phyloP scores from a whole-genome alignment of 176 grass and related monocot species.

The Carex kokanica region DNA sequence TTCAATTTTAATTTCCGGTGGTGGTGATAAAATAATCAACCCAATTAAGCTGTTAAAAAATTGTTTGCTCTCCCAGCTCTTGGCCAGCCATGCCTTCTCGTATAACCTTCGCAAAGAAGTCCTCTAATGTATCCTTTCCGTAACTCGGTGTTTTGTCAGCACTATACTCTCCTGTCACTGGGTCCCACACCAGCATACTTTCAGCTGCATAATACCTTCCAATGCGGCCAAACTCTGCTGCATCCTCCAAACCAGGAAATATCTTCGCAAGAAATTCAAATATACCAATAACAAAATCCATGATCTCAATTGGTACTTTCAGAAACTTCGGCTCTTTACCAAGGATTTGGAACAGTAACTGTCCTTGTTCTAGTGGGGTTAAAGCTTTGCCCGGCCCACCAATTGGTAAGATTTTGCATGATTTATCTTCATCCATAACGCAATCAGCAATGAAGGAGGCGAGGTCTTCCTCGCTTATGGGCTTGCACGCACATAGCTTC shows the following conservation, averaged over 20 bases:
- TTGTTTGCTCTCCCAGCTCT: constrained; percentile 88
- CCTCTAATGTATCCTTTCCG: constrained; percentile 76
- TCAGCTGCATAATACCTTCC: constrained; percentile 93
- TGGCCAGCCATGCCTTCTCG: constrained; percentile 81
- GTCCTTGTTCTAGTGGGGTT: constrained; percentile 80
- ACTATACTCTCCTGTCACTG: constrained; percentile 77
- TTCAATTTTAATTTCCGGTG: constrained; percentile 1
- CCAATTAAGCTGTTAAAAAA: constrained; percentile 49
- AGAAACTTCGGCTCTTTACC: constrained; percentile 85
- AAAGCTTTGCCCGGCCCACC: constrained; percentile 86
- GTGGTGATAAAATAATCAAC: background rate
- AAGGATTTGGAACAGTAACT: constrained; percentile 72
- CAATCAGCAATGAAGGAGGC: constrained; percentile 79
- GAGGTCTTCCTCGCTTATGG: constrained; percentile 95
- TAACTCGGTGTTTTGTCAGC: constrained; percentile 84
- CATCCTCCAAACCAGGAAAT: constrained; percentile 70
- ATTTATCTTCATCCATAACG: constrained; percentile 57
- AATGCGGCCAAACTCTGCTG: constrained; percentile 80
- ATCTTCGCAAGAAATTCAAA: constrained; percentile 64
- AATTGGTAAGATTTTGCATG: constrained; percentile 66
- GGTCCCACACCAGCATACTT: constrained; percentile 82
- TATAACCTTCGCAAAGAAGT: constrained; percentile 70
- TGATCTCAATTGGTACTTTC: constrained; percentile 84
- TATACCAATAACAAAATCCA: constrained; percentile 73
- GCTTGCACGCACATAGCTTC: constrained; percentile 91